phyloP scores from a whole-genome alignment of 129 eudicot species.

The Chrysanthemum seticuspe region DNA sequence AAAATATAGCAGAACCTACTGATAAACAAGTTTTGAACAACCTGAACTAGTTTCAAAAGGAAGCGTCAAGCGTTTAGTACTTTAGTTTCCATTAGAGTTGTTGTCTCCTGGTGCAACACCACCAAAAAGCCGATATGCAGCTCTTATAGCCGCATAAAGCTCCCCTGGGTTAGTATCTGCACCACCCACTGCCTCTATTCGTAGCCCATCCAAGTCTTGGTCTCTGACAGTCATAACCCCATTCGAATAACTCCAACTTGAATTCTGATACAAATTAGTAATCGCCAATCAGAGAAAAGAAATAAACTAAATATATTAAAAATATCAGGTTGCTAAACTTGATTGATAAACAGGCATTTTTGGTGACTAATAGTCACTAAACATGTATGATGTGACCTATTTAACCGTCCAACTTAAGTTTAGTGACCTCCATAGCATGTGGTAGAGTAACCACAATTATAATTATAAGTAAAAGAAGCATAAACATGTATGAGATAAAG shows the following conservation, averaged over 20 bases:
- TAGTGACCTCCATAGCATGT: too few species aligned
- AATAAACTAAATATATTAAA: not conserved
- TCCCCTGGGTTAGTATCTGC: constrained; percentile 55
- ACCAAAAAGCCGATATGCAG: constrained; percentile 59
- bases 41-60: not conserved
- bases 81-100: constrained; percentile 35
- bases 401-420: too few species aligned
- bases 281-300: not conserved
- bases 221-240: constrained; percentile 29
- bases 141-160: constrained; percentile 53
- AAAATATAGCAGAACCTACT: constrained; percentile 12
- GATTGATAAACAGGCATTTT: too few species aligned
- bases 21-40: constrained; percentile 12
- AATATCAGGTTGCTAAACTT: not conserved
- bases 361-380: too few species aligned
- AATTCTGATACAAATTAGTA: constrained; percentile 35
- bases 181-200: constrained; percentile 36
- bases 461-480: too few species aligned
- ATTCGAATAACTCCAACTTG: constrained; percentile 37
- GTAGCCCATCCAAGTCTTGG: too few species aligned
- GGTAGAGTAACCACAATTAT: too few species aligned
- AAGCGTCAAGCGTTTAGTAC: constrained; percentile 12
- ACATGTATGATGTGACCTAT: too few species aligned
- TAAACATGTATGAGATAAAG: too few species aligned
- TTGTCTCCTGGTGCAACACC: constrained; percentile 32